Percentiles rank a stretch among this genome's conserved stretches.
Conservation (phyloP, 352 stramenopile genomes). For the Phytophthora rubi region DNA sequence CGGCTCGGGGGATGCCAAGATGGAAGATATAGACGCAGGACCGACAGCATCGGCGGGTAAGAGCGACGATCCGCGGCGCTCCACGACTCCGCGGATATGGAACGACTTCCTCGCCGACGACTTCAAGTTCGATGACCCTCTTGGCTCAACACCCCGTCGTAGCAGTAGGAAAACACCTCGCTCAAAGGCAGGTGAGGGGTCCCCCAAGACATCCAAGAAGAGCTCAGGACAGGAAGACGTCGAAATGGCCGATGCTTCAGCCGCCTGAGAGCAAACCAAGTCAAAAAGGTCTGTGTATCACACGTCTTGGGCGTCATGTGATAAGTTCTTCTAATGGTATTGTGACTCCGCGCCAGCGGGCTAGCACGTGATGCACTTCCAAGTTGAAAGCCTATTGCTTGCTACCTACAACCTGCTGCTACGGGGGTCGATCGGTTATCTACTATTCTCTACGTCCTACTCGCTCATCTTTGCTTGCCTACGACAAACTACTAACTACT, state of each 20-base stretch:
- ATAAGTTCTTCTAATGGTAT: conserved; percentile 1
- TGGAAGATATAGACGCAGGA: conserved; percentile 29
- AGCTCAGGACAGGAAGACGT: conserved; percentile 21
- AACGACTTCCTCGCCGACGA: conserved; percentile 76
- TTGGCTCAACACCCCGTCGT: conserved; percentile 24
- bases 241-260: conserved; percentile 38
- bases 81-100: conserved; percentile 63
- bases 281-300: conserved; percentile 10
- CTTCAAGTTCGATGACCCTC: conserved; percentile 65
- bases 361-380: conserved; percentile 25
- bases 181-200: conserved; percentile 10
- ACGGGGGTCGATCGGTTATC: conserved; percentile 31
- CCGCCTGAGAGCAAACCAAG: conserved; percentile 20
- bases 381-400: conserved; percentile 25
- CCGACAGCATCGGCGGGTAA: conserved; percentile 2
- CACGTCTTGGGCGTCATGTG: conserved; percentile 2
- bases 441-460: conserved; percentile 46
- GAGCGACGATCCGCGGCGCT: conserved; percentile 22
- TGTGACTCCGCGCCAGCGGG: neutral
- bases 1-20: conserved; percentile 23
- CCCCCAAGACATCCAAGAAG: conserved; percentile 1
- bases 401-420: conserved; percentile 40
- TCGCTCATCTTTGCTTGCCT: conserved; percentile 28
- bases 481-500: conserved; percentile 49
- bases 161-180: conserved; percentile 27